phyloP scores from a whole-genome alignment of 2,329 filamentous ascomycete genomes.

The Alternaria arbusti region DNA sequence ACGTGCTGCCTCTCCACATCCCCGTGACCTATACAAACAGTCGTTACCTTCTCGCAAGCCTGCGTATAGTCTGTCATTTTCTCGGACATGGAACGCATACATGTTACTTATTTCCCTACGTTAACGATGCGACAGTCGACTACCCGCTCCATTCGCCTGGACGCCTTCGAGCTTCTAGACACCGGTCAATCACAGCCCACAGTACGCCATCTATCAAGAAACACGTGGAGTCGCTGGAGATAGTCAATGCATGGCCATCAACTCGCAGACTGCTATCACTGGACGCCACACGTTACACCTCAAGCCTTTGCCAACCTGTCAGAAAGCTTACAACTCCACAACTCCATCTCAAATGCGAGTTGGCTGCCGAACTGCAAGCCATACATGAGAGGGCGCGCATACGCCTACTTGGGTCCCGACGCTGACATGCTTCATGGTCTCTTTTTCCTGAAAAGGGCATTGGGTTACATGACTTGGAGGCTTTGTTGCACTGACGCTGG shows the following conservation, averaged over 20 bases:
- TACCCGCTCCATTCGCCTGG: not conserved
- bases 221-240: not conserved
- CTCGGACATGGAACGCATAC: too few species aligned
- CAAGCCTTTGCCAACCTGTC: not conserved
- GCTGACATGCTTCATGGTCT: not conserved
- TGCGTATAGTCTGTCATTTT: too few species aligned
- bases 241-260: not conserved
- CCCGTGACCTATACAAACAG: not conserved
- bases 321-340: not conserved
- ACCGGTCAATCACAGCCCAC: not conserved
- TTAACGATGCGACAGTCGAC: not conserved
- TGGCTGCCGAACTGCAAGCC: not conserved
- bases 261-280: not conserved
- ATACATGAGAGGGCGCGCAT: not conserved
- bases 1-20: not conserved
- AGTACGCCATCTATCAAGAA: not conserved
- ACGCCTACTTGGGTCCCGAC: not conserved
- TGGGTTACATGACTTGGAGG: accelerated
- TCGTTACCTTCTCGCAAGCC: not conserved
- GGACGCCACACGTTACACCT: not conserved
- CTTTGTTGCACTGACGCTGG: not conserved
- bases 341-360: not conserved
- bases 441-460: not conserved
- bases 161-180: not conserved
- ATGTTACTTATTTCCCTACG: not conserved